phyloP scores from a whole-genome alignment of 2,329 filamentous ascomycete genomes.

The Neofusicoccum sp. region DNA sequence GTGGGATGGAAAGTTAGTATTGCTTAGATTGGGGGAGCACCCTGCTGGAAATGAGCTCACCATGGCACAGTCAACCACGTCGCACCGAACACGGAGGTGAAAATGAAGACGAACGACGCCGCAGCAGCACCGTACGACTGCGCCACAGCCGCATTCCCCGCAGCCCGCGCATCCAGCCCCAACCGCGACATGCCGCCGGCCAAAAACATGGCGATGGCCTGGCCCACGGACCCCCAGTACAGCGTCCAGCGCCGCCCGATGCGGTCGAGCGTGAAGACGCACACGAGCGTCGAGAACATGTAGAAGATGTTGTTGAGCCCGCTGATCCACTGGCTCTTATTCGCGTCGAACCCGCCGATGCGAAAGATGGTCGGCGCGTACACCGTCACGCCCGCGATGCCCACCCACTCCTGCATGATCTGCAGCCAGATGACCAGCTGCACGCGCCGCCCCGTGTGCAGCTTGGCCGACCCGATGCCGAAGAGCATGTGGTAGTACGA shows the following conservation, averaged over 20 bases:
- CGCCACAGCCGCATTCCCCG: slow-evolving; percentile 47
- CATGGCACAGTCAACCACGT: slow-evolving; percentile 59
- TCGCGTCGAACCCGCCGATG: slow-evolving; percentile 62
- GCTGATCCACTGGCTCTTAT: slow-evolving; percentile 43
- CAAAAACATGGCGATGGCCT: slow-evolving; percentile 66
- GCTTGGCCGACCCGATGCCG: slow-evolving; percentile 61
- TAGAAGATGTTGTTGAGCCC: slow-evolving; percentile 54
- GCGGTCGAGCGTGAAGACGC: slow-evolving; percentile 67
- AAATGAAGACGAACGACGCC: slow-evolving; percentile 69
- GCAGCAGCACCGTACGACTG: slow-evolving; percentile 62
- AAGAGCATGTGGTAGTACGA: slow-evolving; percentile 67
- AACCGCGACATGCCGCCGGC: slow-evolving; percentile 62
- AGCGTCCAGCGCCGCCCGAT: slow-evolving; percentile 68
- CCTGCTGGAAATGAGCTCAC: slow-evolving; percentile 35
- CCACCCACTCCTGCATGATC: slow-evolving; percentile 69
- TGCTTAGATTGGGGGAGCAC: slow-evolving; percentile 16
- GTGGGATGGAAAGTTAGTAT: slow-evolving; percentile 29
- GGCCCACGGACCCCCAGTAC: slow-evolving; percentile 65
- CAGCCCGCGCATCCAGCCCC: slow-evolving; percentile 49
- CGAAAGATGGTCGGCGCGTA: slow-evolving; percentile 60
- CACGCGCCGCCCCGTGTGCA: slow-evolving; percentile 66
- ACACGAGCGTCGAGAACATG: slow-evolving; percentile 65
- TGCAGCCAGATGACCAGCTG: slow-evolving; percentile 71
- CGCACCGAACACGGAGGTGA: slow-evolving; percentile 63
- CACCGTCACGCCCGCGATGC: slow-evolving; percentile 68